Base-by-base conservation (phyloP, 108 stramenopile species). In the Tribonema minus region DNA sequence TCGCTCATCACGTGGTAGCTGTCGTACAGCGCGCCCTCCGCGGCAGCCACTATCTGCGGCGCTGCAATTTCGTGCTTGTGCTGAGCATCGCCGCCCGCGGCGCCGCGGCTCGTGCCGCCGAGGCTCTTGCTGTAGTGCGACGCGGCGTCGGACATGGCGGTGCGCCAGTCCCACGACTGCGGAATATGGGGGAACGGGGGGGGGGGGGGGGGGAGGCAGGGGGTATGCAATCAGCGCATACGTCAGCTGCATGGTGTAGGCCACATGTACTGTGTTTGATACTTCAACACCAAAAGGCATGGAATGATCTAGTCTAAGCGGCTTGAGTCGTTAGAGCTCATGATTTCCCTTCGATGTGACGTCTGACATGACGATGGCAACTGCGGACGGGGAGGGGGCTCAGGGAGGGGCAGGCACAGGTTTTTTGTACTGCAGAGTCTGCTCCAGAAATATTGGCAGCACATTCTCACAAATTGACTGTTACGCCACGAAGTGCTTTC, bases 41-140 rank as follows among this genome's bases (percentile, higher is more conserved):
- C 3, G 26, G 26, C 58, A 33, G 68, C 35, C 58, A 70, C 34
- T 46, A 70, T 70, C 3, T 28, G 54, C 46, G 68, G 68, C 27
- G 68, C 54, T 2, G 68, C n/a, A n/a, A n/a, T n/a, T n/a, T n/a
- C 68, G 3, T 36, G 12, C 68, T 70, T 70, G 68, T 70, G 68
- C 26, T 70, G 54, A 4, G 3, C 23, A 46, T 70, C 34, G 0
- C 5, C 40, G 40, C 5, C 5, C 7, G 5, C 7, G 5, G 40
- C 5, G 40, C 7, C 5, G 12, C 5, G 40, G 12, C 40, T 9
- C 7, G 32, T n/a, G 37, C 32, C 15, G 0, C 31, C 32, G 33
- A 32, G 62, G 1, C 12, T 20, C 36, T 29, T 39, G 28, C 38
- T 27, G 27, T 4, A 64, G 9, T 12, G 64, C 23, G 1, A 2